phyloP scores from a whole-genome alignment of 1,139 yeast genomes.

The Meyerozyma athensensis region DNA sequence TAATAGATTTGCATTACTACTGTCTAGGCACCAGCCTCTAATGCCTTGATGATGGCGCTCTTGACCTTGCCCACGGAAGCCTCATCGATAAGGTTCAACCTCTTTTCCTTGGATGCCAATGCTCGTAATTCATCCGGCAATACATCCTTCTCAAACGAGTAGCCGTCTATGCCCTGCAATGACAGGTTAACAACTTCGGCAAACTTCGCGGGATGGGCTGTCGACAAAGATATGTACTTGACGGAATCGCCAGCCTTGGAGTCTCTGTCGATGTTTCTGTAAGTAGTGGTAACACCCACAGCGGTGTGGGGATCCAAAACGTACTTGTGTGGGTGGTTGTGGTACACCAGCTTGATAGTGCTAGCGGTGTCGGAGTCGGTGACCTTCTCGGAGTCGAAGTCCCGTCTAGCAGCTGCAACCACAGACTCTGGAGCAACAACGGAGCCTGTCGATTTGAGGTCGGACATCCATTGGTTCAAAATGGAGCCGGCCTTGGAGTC shows the following conservation, averaged over 20 bases:
- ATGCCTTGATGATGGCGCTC: slow-evolving; percentile 65
- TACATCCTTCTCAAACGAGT: slow-evolving; percentile 82
- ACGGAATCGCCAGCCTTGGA: slow-evolving; percentile 27
- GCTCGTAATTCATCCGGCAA: slow-evolving; percentile 82
- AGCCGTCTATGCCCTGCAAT: slow-evolving; percentile 57
- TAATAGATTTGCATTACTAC: slow-evolving; percentile 1
- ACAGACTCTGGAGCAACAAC: slow-evolving; percentile 67
- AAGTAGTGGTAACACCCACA: slow-evolving; percentile 81
- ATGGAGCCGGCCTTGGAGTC: slow-evolving; percentile 72
- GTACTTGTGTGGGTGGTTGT: slow-evolving; percentile 58
- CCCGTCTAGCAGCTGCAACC: slow-evolving; percentile 58
- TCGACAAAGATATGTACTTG: slow-evolving; percentile 76
- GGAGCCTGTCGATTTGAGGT: slow-evolving; percentile 70
- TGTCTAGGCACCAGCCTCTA: slow-evolving; percentile 21
- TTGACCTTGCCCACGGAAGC: slow-evolving; percentile 74
- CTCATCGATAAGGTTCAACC: slow-evolving; percentile 68
- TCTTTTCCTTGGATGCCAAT: slow-evolving; percentile 67
- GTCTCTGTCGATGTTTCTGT: slow-evolving; percentile 53
- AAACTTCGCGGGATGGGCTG: slow-evolving; percentile 98
- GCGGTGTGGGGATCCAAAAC: slow-evolving; percentile 96
- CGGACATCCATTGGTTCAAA: slow-evolving; percentile 71
- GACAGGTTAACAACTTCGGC: slow-evolving; percentile 92
- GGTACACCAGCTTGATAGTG: slow-evolving; percentile 71
- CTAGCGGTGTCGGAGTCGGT: slow-evolving; percentile 68
- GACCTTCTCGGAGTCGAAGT: slow-evolving; percentile 78